Base-by-base conservation (phyloP, 768 basidiomycete genomes). In the Lyophyllum decastes region DNA sequence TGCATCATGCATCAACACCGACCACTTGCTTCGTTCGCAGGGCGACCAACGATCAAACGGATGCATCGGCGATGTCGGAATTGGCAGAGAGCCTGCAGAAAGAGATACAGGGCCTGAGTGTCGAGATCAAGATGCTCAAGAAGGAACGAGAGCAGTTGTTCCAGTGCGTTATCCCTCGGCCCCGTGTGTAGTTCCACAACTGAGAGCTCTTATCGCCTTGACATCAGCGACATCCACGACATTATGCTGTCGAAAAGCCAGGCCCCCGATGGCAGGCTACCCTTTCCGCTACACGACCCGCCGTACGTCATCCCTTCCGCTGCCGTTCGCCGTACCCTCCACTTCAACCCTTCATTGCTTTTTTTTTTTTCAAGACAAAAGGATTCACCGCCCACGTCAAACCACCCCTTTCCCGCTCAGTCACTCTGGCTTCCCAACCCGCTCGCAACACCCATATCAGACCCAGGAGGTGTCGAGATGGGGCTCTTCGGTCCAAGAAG, bases 241-340 rank as follows among this genome's bases (percentile, higher is more conserved):
- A 58, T 63, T 38, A 63, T 63, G 62, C n/a, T 52, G 12, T 52
- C 41, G 4, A 58, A 61, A 50, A 52, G 56, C 22, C 52, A 54
- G 35, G 24, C 8, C 16, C 22, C 25, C 25, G 25, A 26, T 16
- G n/a, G 14, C 41, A 43, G 54, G 12, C 21, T 25, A 33, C 25
- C 17, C 38, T 8, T 21, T 17, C 19, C 21, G 7, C 49, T 26
- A 25, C 17, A 19, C 50, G 10, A 8, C 38, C 45, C 25, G 21
- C 46, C 22, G 54, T 55, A 19, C 50, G 59, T 52, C 6, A 12
- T 49, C 14, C 25, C 22, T 16, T 38, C 10, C 14, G 6, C 35
- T 4, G 14, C 12, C 14, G 6, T 3, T 17, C 16, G 10, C 16
- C 35, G 35, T 38, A 5, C 14, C 35, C 16, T 38, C 35, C 35